Evolutionary conservation across 1,284 basidiomycete genomes (phyloP), one percentile per base, ranked within the genome.

Genomic region (Gomphus bonarii): DNA sequence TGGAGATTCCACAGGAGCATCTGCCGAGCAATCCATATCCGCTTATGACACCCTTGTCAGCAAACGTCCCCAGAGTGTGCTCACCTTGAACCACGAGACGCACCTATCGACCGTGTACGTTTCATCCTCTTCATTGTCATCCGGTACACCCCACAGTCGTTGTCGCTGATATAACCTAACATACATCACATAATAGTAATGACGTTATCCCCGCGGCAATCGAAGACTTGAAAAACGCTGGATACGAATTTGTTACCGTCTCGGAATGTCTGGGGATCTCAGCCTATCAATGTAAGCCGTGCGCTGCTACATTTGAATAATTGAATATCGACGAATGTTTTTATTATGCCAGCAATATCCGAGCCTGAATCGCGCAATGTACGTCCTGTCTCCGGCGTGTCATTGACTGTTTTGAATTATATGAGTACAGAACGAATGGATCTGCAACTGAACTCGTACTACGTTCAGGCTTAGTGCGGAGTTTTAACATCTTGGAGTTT

Each of bases 1-100:
- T 9, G 58, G 66, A 16, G 75, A 77, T 61, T 75, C 74, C 8
- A 48, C 66, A 33, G 72, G 72, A 8, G 63, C 68, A 10, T 66
- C 70, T 8, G 62, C 65, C 6, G 59, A 61, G 20, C 61, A 73
- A 55, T 72, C 69, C 53, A 63, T 72, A 35, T 54, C 58, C 8
- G 52, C 58, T 5, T 75, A 75, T 51, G 62, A 63, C 28, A 55
- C 64, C 5, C 53, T 67, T 3, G 66, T 73, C 4, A 60, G 61
- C 6, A 12, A 60, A 8, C 70, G 67, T 50, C 75, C 76, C 3
- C 64, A 59, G 48, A 75, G 65, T 30, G 66, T 75, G 43, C 63
- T 77, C 30, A 65, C 76, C 0, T 66, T 78, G 30, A 75, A 78
- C 58, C 75, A 77, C 60, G 73, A 76, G 61, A 68, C 69, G 6